Base-by-base conservation (phyloP, 1,284 basidiomycete species). In the Tilletia indica region DNA sequence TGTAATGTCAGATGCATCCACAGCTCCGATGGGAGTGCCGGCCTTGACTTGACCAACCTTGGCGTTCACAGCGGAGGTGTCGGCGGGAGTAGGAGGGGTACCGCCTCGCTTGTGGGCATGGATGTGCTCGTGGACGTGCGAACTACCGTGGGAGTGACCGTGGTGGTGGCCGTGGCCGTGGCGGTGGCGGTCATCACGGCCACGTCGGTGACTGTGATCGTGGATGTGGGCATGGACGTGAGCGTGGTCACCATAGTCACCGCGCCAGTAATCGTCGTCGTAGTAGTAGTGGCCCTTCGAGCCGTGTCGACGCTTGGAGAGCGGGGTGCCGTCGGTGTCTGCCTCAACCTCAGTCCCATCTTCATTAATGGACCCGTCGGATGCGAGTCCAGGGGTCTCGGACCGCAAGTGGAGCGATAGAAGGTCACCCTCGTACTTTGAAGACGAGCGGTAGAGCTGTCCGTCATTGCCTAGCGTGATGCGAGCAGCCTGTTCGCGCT, bases 191-290 rank as follows among this genome's bases (percentile, higher is more conserved):
- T 64, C 34, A 64, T 34, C 61, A 34, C 16, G 42, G 38, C 38
- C 36, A 64, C 47, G n/a, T 16, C 38, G 25, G 31, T 58, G 56
- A 12, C 25, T 11, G 25, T 70, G 63, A 14, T 67, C 67, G 36
- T 70, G 63, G 47, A 67, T 67, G 61, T 70, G 69, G 34, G 56
- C 56, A 31, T 58, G 56, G 56, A 21, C 56, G 42, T 45, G 42
- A 14, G 42, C 42, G 42, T 45, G 6, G 6, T 25, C 12, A 58
- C 56, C 21, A 31, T 25, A n/a, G 56, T 11, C 12, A 4, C 56
- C 56, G 56, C 56, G 21, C 56, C 56, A 58, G 56, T 58, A 58
- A 14, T 34, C 56, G 56, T 58, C 56, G 25, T 58, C 56, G 25
- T 34, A 58, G 56, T 58, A 58, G 56, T 58, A 58, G 25, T 34